Base-by-base conservation (phyloP, 495 filamentous ascomycete genomes). In the Clavariopsis aquatica region DNA sequence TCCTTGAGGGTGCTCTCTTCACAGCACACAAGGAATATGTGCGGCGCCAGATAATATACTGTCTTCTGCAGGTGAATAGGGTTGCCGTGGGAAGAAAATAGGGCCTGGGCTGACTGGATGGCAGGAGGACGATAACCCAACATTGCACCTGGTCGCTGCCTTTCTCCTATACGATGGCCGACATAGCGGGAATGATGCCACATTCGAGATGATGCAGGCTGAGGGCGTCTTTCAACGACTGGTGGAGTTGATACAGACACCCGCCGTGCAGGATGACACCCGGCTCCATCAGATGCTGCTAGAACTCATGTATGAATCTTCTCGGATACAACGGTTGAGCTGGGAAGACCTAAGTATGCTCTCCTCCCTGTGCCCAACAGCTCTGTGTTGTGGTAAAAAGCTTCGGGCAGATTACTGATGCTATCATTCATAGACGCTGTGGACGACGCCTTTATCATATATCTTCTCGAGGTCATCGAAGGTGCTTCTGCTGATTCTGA, bases 271-370 rank as follows among this genome's bases (percentile, higher is more conserved):
- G 43, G 89, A 93, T 71, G 78, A 81, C 60, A 78, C 82, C 17
- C 83, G 86, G 49, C 79, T 97, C 60, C 92, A 96, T 79, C 83
- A 89, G 28, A 77, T 92, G 31, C 79, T 96, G 27, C 81, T 98
- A 76, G 89, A 97, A 76, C 78, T 98, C 62, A 80, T 98, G 67
- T 98, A 96, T 75, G 94, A 98, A 80, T 96, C 97, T 91, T 95
- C 91, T 45, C 84, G 95, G 52, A 91, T 97, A 74, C 93, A 98
- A 77, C 81, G 86, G 51, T 73, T 98, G 20, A 86, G 84, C 65
- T 77, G 81, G 58, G 85, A 92, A 62, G 93, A 98, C 71, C 75
- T 98, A 60, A 79, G 89, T 82, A 81, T 78, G 82, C 36, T 41
- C 29, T 19, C 28, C n/a, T 51, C 13, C 31, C 8, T n/a, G 15